Conservation (phyloP, 331 rosid genomes). For the Dryas integrifolia region DNA sequence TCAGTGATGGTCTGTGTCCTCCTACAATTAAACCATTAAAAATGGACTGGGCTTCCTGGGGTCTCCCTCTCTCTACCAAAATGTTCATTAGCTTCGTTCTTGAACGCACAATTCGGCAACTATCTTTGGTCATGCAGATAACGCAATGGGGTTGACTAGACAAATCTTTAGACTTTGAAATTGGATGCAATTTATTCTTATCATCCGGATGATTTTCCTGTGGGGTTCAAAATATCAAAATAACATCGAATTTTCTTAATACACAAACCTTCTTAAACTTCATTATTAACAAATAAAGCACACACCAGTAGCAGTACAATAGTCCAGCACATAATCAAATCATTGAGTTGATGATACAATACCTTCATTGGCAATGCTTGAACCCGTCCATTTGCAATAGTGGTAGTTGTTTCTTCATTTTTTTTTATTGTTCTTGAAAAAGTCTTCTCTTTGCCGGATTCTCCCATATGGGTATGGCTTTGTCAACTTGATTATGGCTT, state of each 20-base stretch:
- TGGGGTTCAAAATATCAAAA: slow-evolving; percentile 12
- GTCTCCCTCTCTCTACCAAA: slow-evolving; percentile 52
- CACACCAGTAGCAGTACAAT: not conserved
- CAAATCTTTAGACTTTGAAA: slow-evolving; percentile 31
- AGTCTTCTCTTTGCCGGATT: slow-evolving; percentile 37
- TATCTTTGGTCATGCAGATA: slow-evolving; percentile 41
- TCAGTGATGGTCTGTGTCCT: slow-evolving; percentile 67
- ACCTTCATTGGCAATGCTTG: slow-evolving; percentile 42
- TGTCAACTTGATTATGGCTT: not conserved
- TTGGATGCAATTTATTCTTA: slow-evolving; percentile 26
- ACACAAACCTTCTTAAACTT: slow-evolving; percentile 8
- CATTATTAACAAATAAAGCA: not conserved
- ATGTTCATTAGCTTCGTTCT: slow-evolving; percentile 57
- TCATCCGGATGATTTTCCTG: slow-evolving; percentile 41
- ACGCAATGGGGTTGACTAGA: slow-evolving; percentile 37
- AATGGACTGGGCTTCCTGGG: slow-evolving; percentile 47
- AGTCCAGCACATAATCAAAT: not conserved
- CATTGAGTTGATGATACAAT: slow-evolving; percentile 6
- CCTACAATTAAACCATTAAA: slow-evolving; percentile 49
- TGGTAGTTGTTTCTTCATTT: slow-evolving; percentile 23
- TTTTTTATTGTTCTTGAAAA: slow-evolving; percentile 22
- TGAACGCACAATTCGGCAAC: slow-evolving; percentile 48
- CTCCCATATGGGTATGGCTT: slow-evolving; percentile 34
- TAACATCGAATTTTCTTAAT: slow-evolving; percentile 8
- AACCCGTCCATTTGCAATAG: slow-evolving; percentile 34